These are phyloP conservation scores for Mrakiaceae sp. DNA, from an alignment of 1,284 basidiomycete genomes.

Conservation along the genomic window DNA sequence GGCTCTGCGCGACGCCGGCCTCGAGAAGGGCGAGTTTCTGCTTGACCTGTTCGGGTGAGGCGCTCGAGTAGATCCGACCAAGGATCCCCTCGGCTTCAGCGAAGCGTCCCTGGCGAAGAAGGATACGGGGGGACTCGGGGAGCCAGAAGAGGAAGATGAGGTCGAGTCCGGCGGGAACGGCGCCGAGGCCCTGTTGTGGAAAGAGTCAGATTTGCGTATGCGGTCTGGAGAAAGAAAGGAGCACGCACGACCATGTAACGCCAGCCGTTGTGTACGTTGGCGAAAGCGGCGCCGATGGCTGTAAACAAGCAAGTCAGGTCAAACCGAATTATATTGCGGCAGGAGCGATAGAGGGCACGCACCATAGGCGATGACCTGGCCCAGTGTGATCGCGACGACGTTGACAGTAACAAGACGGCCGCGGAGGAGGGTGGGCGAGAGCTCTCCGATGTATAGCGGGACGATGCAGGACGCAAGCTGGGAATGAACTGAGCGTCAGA, in stretches of 20 bases:
- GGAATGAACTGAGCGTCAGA: conserved; percentile 37
- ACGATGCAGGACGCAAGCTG: conserved; percentile 66
- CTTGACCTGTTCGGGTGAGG: conserved; percentile 51
- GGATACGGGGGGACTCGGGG: conserved; percentile 66
- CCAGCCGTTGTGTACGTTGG: conserved; percentile 54
- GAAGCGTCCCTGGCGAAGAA: conserved; percentile 47
- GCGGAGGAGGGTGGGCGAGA: conserved; percentile 60
- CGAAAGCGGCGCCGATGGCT: conserved; percentile 57
- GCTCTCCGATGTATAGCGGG: conserved; percentile 71
- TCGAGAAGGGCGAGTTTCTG: conserved; percentile 50
- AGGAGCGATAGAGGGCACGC: neutral
- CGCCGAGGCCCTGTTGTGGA: conserved; percentile 41
- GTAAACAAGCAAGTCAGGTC: neutral
- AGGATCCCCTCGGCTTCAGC: conserved; percentile 45
- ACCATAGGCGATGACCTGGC: conserved; percentile 60
- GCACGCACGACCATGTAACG: conserved; percentile 56
- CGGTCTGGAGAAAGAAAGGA: neutral
- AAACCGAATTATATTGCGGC: neutral
- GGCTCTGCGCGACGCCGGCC: conserved; percentile 52
- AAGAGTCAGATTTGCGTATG: neutral
- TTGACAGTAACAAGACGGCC: conserved; percentile 37
- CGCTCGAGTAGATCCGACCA: conserved; percentile 53
- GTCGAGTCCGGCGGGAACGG: conserved; percentile 56
- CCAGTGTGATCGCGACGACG: conserved; percentile 38
- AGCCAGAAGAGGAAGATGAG: conserved; percentile 50